Conservation (phyloP, 139 green algal species). For the Coelastrella sp. region DNA sequence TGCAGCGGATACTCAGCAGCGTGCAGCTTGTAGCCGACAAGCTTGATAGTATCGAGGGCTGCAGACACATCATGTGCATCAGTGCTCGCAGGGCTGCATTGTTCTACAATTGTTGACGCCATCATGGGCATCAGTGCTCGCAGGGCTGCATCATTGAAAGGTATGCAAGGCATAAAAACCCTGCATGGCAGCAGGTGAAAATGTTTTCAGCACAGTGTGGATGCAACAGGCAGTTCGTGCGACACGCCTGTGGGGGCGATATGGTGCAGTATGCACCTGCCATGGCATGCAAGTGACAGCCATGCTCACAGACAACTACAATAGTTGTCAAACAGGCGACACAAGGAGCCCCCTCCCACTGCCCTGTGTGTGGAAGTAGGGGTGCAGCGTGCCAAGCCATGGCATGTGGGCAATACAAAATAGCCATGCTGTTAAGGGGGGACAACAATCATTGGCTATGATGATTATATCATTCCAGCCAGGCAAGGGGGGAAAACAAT, state of each 20-base stretch:
- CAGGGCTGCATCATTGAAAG: not conserved
- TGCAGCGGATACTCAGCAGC: not conserved
- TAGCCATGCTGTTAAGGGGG: not conserved
- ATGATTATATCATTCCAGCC: not conserved
- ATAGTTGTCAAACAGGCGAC: too few species aligned
- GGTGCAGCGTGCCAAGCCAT: too few species aligned
- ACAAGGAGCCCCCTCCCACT: too few species aligned
- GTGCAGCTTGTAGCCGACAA: slow-evolving; percentile 3
- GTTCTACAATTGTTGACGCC: too few species aligned
- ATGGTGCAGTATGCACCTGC: not conserved
- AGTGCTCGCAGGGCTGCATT: not conserved
- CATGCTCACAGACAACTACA: too few species aligned
- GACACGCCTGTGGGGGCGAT: not conserved
- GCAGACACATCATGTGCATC: not conserved
- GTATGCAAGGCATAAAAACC: slow-evolving; percentile 19
- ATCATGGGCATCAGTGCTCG: slow-evolving; percentile 1
- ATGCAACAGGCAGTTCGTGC: not conserved
- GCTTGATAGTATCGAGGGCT: slow-evolving; percentile 9
- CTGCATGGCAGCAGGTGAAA: slow-evolving; percentile 9
- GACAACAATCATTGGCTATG: not conserved
- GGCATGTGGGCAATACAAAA: too few species aligned
- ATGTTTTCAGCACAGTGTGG: not conserved
- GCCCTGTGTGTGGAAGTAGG: too few species aligned
- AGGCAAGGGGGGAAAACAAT: too few species aligned
- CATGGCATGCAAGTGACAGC: not conserved